phyloP scores from a whole-genome alignment of 306 rosid species.

The Pachyrhizus erosus region DNA sequence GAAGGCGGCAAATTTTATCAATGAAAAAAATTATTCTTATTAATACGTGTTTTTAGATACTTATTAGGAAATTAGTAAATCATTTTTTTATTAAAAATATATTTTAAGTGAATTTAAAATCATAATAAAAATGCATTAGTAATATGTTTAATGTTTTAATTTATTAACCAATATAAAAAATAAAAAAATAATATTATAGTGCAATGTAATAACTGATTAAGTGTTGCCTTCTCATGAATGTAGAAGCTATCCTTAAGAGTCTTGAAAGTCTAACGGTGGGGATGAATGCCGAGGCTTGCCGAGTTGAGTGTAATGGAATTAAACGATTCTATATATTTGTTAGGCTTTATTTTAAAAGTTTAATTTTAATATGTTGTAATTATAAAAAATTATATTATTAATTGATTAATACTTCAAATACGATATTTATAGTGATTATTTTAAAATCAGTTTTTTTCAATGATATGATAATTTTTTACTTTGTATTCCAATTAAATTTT shows the following conservation, averaged over 20 bases:
- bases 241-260: no score
- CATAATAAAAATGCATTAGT: not conserved
- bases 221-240: slow-evolving; percentile 41
- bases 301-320: no score
- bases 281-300: no score
- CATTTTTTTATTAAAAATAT: not conserved
- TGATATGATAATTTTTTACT: not conserved
- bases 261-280: no score
- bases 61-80: not conserved
- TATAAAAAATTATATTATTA: no score
- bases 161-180: not conserved
- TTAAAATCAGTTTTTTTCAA: not conserved
- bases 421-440: not conserved
- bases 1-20: slow-evolving; percentile 32
- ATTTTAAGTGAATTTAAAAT: not conserved
- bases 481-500: not conserved
- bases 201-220: not conserved
- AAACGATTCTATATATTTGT: not conserved
- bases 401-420: no score
- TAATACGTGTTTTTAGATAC: not conserved
- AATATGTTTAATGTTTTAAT: not conserved
- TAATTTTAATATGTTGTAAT: not conserved
- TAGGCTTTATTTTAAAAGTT: not conserved
- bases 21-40: not conserved
- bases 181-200: slow-evolving; percentile 21